A percentile compares a stretch with the other conserved stretches of the same genome.
Conservation (phyloP, 2,329 filamentous ascomycete genomes). For the Thielaviopsis musarum region DNA sequence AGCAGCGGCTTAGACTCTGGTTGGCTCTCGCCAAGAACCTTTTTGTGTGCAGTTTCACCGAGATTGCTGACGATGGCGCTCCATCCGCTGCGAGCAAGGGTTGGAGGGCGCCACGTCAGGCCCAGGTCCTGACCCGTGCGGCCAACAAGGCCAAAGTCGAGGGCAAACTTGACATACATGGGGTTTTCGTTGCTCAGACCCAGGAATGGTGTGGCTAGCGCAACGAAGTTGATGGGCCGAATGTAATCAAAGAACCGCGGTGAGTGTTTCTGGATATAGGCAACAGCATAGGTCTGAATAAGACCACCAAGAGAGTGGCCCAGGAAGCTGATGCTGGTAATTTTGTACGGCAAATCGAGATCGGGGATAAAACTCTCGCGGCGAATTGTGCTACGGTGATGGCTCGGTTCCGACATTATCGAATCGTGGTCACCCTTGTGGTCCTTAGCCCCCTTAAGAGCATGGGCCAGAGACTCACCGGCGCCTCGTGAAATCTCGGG, state of each 20-base stretch:
- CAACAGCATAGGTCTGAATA: constrained; percentile 84
- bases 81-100: constrained; percentile 72
- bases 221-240: constrained; percentile 76
- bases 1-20: constrained; percentile 78
- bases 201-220: constrained; percentile 72
- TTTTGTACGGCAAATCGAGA: constrained; percentile 44
- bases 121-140: constrained; percentile 89
- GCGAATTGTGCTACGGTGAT: not conserved
- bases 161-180: constrained; percentile 87
- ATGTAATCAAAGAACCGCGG: constrained; percentile 79
- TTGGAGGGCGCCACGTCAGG: constrained; percentile 83
- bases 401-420: not conserved
- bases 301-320: constrained; percentile 82
- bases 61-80: constrained; percentile 71
- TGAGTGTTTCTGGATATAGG: constrained; percentile 92
- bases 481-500: constrained; percentile 38
- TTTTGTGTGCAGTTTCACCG: constrained; percentile 48
- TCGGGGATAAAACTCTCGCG: constrained; percentile 20
- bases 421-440: not conserved
- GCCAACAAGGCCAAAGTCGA: constrained; percentile 94
- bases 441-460: constrained; percentile 18
- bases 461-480: constrained; percentile 25
- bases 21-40: constrained; percentile 41
- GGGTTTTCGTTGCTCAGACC: constrained; percentile 96
- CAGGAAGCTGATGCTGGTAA: constrained; percentile 90